Evolutionary conservation across 768 basidiomycete genomes (phyloP).

Genomic region (Lyophyllum decastes): DNA sequence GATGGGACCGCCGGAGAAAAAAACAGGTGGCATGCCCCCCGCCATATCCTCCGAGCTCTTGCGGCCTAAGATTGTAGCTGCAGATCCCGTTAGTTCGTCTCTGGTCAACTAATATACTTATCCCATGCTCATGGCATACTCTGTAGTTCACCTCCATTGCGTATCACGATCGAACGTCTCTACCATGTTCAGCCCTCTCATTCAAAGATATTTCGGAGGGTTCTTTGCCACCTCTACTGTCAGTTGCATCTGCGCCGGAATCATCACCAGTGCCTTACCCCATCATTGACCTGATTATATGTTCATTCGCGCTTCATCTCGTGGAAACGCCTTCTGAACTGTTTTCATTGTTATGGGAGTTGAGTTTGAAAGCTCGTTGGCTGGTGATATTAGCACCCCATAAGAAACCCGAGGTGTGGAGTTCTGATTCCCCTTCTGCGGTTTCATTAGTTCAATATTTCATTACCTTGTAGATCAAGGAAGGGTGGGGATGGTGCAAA

Average conservation of each 20-base stretch:
- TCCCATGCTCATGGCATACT: conserved; percentile 5
- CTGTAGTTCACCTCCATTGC: conserved; percentile 61
- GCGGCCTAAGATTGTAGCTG: conserved; percentile 37
- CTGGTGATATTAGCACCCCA: conserved; percentile 72
- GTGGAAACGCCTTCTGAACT: conserved; percentile 60
- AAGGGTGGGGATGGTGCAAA: conserved; percentile 67
- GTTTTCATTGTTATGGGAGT: conserved; percentile 63
- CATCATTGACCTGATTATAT: conserved; percentile 61
- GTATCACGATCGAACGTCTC: conserved; percentile 53
- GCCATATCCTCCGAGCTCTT: conserved; percentile 34
- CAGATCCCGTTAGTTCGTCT: conserved; percentile 57
- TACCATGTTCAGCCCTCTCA: conserved; percentile 56
- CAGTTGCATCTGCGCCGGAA: conserved; percentile 13
- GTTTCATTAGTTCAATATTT: not conserved
- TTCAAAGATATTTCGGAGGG: conserved; percentile 68
- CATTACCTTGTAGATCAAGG: conserved; percentile 48
- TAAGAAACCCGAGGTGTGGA: conserved; percentile 69
- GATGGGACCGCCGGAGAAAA: conserved; percentile 15
- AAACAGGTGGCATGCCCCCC: conserved; percentile 26
- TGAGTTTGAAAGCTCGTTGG: conserved; percentile 64
- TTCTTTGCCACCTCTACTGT: conserved; percentile 37
- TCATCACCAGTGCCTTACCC: not conserved
- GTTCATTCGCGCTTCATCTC: conserved; percentile 77
- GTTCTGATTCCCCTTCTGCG: not conserved
- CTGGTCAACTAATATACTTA: not conserved